Evolutionary conservation across 345 rosid species (phyloP), one percentile per base, ranked within the genome.

Genomic region (Tarenaya hassleriana): DNA sequence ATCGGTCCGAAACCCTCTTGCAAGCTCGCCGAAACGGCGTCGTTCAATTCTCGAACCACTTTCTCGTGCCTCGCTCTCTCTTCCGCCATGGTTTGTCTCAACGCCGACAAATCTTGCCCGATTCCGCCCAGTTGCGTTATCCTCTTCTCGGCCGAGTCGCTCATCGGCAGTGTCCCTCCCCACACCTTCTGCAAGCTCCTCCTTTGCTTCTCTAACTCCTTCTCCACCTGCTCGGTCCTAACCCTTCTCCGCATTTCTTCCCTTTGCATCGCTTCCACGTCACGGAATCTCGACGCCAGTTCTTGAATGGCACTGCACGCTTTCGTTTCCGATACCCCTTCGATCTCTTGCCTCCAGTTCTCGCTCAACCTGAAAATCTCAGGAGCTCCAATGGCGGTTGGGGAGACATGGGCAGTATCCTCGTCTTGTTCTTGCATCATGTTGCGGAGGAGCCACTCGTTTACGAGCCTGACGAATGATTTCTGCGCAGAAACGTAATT

Each of bases 361-460:
- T 43, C 61, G 8, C 69, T 63, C 4, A 67, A 29, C 24, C 56
- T 40, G 32, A 76, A 73, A 10, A 69, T 50, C 13, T 42, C 32
- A 4, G 73, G 81, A 60, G 73, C 77, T 8, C 62, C 73, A 1
- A 24, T 52, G 20, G 42, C 34, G 19, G 58, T 34, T 17, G n/a
- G n/a, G n/a, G n/a, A n/a, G n/a, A n/a, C n/a, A n/a, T n/a, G n/a
- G n/a, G n/a, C n/a, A n/a, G n/a, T n/a, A n/a, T n/a, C n/a, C n/a
- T n/a, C n/a, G n/a, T 50, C 65, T n/a, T 52, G 59, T 0, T 60
- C 71, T 19, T 63, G 66, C 43, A 41, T 24, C 16, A 70, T 50
- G 61, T 55, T 67, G 54, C 60, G 49, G 44, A 18, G 41, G 7
- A 76, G 75, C 77, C 81, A 69, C 52, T 58, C 60, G 50, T 76